Conservation (phyloP, 2,329 filamentous ascomycete species). For the Trichoderma afroharzianum region DNA sequence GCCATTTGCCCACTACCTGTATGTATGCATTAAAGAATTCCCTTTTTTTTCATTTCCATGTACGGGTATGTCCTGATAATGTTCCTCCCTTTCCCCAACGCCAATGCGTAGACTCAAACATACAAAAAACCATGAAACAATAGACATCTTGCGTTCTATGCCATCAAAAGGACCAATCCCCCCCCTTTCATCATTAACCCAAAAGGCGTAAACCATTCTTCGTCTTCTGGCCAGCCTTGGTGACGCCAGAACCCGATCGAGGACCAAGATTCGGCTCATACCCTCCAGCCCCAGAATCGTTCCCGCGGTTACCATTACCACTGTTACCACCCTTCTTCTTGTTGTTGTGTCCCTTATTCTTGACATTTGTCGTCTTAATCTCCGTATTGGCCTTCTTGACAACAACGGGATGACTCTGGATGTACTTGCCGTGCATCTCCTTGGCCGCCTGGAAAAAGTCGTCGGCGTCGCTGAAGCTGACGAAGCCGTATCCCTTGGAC, state of each 20-base stretch:
- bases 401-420: slow-evolving; percentile 89
- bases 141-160: neutral
- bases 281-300: slow-evolving; percentile 24
- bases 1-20: neutral
- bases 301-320: neutral
- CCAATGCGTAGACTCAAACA: neutral
- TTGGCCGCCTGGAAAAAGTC: slow-evolving; percentile 95
- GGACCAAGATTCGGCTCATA: slow-evolving; percentile 53
- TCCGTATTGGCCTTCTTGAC: slow-evolving; percentile 88
- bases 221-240: slow-evolving; percentile 63
- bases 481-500: slow-evolving; percentile 93
- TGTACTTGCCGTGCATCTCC: slow-evolving; percentile 99
- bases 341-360: slow-evolving; percentile 49
- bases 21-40: neutral
- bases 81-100: neutral
- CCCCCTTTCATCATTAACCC: slow-evolving; percentile 37
- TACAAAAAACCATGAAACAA: neutral
- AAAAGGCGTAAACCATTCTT: slow-evolving; percentile 61
- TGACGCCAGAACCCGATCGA: slow-evolving; percentile 48
- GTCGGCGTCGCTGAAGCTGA: slow-evolving; percentile 91
- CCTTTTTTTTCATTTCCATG: neutral
- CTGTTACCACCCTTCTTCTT: slow-evolving; percentile 36
- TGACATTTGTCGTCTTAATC: slow-evolving; percentile 71
- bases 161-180: neutral
- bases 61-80: neutral